Conservation (phyloP, 2,329 filamentous ascomycete genomes). For the Massarina eburnea region DNA sequence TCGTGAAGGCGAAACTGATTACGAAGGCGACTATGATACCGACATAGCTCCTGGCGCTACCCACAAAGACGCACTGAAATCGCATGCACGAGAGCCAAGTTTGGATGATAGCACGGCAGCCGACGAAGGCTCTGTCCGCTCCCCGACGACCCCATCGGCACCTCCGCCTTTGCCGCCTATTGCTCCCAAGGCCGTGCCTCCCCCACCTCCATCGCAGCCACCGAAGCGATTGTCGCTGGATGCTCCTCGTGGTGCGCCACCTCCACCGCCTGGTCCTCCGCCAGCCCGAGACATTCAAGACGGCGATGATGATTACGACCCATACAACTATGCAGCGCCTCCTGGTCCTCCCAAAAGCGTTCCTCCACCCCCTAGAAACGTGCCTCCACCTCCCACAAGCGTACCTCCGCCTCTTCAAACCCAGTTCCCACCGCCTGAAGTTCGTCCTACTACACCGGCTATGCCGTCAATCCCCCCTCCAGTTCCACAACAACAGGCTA, state of each 20-base stretch:
- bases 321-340: constrained; percentile 56
- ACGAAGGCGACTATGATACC: constrained; percentile 97
- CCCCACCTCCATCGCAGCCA: constrained; percentile 59
- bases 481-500: constrained; percentile 27
- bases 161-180: constrained; percentile 40
- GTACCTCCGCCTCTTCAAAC: constrained; percentile 35
- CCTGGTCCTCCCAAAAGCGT: no score
- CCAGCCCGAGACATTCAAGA: constrained; percentile 54
- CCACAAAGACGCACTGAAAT: constrained; percentile 88
- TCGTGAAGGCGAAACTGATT: constrained; percentile 83
- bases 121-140: constrained; percentile 52
- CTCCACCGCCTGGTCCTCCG: constrained; percentile 66
- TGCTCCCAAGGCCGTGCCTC: constrained; percentile 49
- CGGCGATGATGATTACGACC: constrained; percentile 69
- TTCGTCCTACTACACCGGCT: constrained; percentile 33
- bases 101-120: constrained; percentile 64
- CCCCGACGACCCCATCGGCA: constrained; percentile 37
- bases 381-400: constrained; percentile 33
- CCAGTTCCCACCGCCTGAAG: constrained; percentile 28
- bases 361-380: constrained; percentile 31
- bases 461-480: constrained; percentile 40
- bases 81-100: constrained; percentile 76
- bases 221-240: constrained; percentile 67
- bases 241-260: constrained; percentile 68
- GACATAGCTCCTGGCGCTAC: constrained; percentile 94